These are phyloP conservation scores for Zanthoxylum bungeanum DNA, from an alignment of 345 rosid genomes.

Conservation along the genomic window DNA sequence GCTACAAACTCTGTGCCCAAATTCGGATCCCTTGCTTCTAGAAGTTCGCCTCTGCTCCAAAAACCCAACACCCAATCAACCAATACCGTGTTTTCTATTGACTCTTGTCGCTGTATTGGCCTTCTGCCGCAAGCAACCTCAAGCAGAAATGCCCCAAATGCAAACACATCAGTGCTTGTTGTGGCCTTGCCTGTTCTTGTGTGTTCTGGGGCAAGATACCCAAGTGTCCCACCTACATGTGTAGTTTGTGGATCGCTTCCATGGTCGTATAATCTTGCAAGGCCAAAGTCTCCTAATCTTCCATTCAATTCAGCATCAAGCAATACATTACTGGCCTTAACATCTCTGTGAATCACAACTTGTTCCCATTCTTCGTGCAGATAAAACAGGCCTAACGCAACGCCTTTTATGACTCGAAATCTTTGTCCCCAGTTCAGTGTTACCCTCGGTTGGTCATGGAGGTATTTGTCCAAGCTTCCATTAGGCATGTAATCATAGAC, in stretches of 20 bases:
- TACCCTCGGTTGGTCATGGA: slow-evolving; percentile 36
- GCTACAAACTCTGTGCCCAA: slow-evolving; percentile 31
- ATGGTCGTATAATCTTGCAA: slow-evolving; percentile 58
- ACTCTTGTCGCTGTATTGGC: slow-evolving; percentile 32
- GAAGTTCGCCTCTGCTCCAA: slow-evolving; percentile 34
- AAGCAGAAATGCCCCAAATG: slow-evolving; percentile 59
- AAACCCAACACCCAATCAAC: slow-evolving; percentile 44
- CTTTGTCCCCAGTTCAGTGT: slow-evolving; percentile 55
- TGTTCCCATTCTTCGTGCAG: slow-evolving; percentile 71
- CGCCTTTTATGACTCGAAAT: slow-evolving; percentile 47
- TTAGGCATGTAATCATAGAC: slow-evolving; percentile 69
- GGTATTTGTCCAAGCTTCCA: slow-evolving; percentile 53
- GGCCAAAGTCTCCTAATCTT: slow-evolving; percentile 62
- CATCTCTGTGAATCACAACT: slow-evolving; percentile 62
- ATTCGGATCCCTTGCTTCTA: slow-evolving; percentile 41
- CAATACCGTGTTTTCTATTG: slow-evolving; percentile 25
- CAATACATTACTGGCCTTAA: slow-evolving; percentile 60
- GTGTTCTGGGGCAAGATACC: slow-evolving; percentile 67
- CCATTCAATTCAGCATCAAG: slow-evolving; percentile 54
- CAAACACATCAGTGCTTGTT: slow-evolving; percentile 44
- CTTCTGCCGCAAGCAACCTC: slow-evolving; percentile 62
- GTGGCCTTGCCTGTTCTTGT: slow-evolving; percentile 52
- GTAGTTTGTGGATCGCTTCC: slow-evolving; percentile 60
- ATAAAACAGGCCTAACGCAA: slow-evolving; percentile 52
- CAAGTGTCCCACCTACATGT: slow-evolving; percentile 51